These are phyloP conservation scores for Pouteria campechiana DNA, from an alignment of 179 eudicot genomes.

Conservation along the genomic window DNA sequence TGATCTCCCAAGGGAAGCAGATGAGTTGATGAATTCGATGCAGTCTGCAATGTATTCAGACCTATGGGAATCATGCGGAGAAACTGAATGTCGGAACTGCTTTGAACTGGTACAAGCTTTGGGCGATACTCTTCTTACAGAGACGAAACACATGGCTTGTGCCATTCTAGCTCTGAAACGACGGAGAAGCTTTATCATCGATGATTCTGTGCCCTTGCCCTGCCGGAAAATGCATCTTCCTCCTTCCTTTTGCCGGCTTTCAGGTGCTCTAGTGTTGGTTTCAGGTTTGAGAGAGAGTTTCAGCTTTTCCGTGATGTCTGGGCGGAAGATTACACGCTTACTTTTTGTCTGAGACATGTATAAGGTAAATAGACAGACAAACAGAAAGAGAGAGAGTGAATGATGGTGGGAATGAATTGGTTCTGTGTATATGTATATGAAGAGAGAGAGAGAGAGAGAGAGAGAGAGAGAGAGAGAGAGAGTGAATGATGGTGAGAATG, in stretches of 20 bases:
- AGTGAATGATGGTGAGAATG: too few relatives aligned
- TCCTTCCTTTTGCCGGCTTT: constrained; percentile 4
- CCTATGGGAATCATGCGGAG: constrained; percentile 28
- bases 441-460: too few relatives aligned
- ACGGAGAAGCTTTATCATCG: constrained; percentile 17
- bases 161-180: constrained; percentile 17
- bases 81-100: constrained; percentile 12
- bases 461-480: too few relatives aligned
- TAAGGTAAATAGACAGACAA: too few relatives aligned
- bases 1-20: constrained; percentile 17
- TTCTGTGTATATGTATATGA: too few relatives aligned
- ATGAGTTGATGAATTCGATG: constrained; percentile 35
- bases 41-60: constrained; percentile 46
- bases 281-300: too few relatives aligned
- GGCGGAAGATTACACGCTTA: too few relatives aligned
- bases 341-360: too few relatives aligned
- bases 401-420: too few relatives aligned
- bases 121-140: constrained; percentile 5
- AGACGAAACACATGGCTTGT: constrained; percentile 4
- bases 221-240: constrained; percentile 11
- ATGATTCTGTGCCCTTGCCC: constrained; percentile 5
- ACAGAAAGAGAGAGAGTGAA: too few relatives aligned
- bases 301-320: too few relatives aligned
- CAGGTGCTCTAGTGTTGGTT: not conserved
- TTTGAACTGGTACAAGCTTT: constrained; percentile 5